Conservation (phyloP, 2,329 filamentous ascomycete species). For the Ambrosiella cleistominuta region DNA sequence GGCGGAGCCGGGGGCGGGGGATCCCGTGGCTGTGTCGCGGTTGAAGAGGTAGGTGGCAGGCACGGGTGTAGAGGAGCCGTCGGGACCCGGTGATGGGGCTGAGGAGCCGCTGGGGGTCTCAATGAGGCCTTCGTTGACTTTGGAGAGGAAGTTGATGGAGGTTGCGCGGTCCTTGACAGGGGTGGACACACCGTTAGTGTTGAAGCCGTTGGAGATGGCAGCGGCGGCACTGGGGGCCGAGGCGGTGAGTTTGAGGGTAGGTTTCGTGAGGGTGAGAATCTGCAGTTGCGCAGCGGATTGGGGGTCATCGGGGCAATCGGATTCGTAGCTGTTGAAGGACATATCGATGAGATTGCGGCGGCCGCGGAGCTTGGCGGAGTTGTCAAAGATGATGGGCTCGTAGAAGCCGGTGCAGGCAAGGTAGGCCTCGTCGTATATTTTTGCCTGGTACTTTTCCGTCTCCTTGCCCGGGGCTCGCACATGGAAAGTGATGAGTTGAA, state of each 20-base stretch:
- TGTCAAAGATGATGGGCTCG: conserved; percentile 73
- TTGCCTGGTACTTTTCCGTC: conserved; percentile 86
- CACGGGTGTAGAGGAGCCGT: conserved; percentile 51
- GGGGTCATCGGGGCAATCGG: conserved; percentile 73
- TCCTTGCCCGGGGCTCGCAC: conserved; percentile 74
- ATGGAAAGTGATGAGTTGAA: conserved; percentile 79
- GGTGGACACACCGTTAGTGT: conserved; percentile 31
- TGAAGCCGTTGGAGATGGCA: not conserved
- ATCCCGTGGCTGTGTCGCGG: conserved; percentile 25
- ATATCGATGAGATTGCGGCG: conserved; percentile 68
- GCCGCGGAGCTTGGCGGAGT: conserved; percentile 58
- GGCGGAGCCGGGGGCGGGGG: conserved; percentile 35
- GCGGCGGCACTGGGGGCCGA: conserved; percentile 24
- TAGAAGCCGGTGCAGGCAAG: conserved; percentile 93
- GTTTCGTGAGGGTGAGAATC: conserved; percentile 41
- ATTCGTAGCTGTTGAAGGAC: conserved; percentile 87
- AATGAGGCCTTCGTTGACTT: conserved; percentile 48
- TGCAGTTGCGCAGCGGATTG: conserved; percentile 66
- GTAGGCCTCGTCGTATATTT: conserved; percentile 91
- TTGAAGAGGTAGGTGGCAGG: conserved; percentile 39
- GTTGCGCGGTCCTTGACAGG: conserved; percentile 47
- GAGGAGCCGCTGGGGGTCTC: conserved; percentile 66
- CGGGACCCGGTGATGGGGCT: conserved; percentile 73
- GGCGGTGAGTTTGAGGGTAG: conserved; percentile 31
- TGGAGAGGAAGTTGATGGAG: conserved; percentile 49